Conservation (phyloP, 2,329 filamentous ascomycete species). For the Zymoseptoria tritici region DNA sequence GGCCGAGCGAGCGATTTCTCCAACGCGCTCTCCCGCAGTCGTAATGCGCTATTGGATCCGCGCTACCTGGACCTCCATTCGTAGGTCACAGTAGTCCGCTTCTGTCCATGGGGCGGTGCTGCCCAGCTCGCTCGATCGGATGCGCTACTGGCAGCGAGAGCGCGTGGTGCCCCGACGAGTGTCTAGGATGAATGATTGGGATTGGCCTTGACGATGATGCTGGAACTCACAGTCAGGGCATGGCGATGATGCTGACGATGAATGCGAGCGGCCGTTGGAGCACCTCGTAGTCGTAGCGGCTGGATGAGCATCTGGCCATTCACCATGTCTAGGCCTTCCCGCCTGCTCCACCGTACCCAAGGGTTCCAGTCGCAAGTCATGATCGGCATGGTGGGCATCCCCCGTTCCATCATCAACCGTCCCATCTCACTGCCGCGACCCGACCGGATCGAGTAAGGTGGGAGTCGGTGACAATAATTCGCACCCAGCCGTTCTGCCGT, state of each 20-base stretch:
- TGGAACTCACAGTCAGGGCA: background rate
- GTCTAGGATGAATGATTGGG: background rate
- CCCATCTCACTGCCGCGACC: background rate
- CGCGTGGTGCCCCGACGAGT: background rate
- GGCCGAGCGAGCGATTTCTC: background rate
- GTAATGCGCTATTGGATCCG: background rate
- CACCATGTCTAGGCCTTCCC: background rate
- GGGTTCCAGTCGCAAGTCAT: background rate
- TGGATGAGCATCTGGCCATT: background rate
- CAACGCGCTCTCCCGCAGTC: background rate
- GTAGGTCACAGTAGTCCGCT: background rate
- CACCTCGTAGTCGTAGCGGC: background rate
- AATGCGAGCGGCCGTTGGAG: background rate
- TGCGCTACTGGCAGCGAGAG: background rate
- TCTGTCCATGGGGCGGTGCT: background rate
- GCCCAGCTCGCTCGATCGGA: background rate
- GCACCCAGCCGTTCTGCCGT: conserved; percentile 2
- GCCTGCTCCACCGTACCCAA: background rate
- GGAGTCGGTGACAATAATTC: background rate
- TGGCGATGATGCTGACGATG: background rate
- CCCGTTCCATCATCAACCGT: background rate
- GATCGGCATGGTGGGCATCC: background rate
- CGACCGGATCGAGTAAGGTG: background rate
- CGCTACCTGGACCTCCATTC: background rate
- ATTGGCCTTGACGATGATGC: background rate